Percentiles rank a stretch among this genome's conserved stretches.
phyloP scores from a whole-genome alignment of 2,329 filamentous ascomycete genomes.

The Epichloe gansuensis region DNA sequence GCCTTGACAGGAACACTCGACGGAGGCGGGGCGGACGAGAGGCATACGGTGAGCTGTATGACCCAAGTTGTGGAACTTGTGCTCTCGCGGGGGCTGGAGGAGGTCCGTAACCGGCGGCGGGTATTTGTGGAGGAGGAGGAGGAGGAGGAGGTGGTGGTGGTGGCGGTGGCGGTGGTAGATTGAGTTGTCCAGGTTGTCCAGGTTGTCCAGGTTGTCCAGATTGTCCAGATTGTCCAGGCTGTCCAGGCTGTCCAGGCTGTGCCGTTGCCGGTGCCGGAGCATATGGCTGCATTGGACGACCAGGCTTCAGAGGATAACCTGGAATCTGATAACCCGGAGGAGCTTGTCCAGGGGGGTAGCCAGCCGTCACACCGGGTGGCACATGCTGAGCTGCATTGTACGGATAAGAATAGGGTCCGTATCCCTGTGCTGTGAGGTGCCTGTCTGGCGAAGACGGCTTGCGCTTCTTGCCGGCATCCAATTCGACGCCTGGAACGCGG shows the following conservation, averaged over 20 bases:
- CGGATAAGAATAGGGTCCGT: constrained; percentile 23
- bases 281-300: constrained; percentile 19
- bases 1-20: constrained; percentile 16
- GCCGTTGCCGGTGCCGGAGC: constrained; percentile 3
- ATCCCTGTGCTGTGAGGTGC: constrained; percentile 24
- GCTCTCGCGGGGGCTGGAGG: constrained; percentile 23
- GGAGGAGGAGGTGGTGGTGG: background rate
- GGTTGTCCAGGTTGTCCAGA: constrained; percentile 10
- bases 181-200: constrained; percentile 5
- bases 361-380: constrained; percentile 17
- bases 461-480: constrained; percentile 49
- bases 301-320: constrained; percentile 19
- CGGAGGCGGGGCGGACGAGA: constrained; percentile 21
- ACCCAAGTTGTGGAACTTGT: constrained; percentile 17
- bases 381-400: constrained; percentile 23
- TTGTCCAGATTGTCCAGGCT: constrained; percentile 13
- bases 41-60: constrained; percentile 26
- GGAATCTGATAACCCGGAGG: constrained; percentile 22
- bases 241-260: constrained; percentile 10
- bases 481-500: constrained; percentile 42
- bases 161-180: background rate
- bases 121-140: constrained; percentile 12
- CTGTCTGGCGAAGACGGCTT: constrained; percentile 41
- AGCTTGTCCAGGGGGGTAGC: constrained; percentile 21
- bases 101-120: constrained; percentile 20